These are phyloP conservation scores for Nectriaceae sp. DNA, from an alignment of 2,329 filamentous ascomycete species.

Conservation along the genomic window DNA sequence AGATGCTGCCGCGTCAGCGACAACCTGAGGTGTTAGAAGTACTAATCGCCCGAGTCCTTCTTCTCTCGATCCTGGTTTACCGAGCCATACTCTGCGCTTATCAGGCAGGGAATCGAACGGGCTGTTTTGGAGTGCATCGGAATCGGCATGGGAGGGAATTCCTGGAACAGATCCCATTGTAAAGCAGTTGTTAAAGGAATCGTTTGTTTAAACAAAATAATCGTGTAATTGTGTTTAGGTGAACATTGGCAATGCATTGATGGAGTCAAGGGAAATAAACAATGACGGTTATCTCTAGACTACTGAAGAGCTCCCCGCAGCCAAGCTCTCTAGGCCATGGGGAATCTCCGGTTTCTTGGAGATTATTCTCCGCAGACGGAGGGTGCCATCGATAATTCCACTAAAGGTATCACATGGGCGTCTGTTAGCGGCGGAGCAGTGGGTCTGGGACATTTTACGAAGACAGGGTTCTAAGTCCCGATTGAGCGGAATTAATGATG, in stretches of 20 bases:
- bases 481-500: too few relatives aligned
- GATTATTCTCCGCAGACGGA: too few relatives aligned
- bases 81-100: slow-evolving; percentile 49
- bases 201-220: not conserved
- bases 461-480: too few relatives aligned
- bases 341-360: too few relatives aligned
- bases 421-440: too few relatives aligned
- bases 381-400: too few relatives aligned
- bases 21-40: slow-evolving; percentile 54
- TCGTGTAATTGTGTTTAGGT: not conserved
- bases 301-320: too few relatives aligned
- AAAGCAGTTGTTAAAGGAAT: not conserved
- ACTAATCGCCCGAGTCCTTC: slow-evolving; percentile 55
- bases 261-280: too few relatives aligned
- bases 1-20: slow-evolving; percentile 44
- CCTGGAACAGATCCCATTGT: slow-evolving; percentile 8
- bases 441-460: too few relatives aligned
- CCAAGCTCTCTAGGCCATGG: too few relatives aligned
- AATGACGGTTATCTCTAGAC: too few relatives aligned
- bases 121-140: not conserved
- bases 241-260: not conserved
- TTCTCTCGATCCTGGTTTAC: slow-evolving; percentile 44
- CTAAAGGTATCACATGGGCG: too few relatives aligned
- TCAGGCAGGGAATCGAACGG: slow-evolving; percentile 40
- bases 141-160: not conserved